Evolutionary conservation across 2,329 filamentous ascomycete genomes (phyloP).

Genomic region (Dendryphion nanum): DNA sequence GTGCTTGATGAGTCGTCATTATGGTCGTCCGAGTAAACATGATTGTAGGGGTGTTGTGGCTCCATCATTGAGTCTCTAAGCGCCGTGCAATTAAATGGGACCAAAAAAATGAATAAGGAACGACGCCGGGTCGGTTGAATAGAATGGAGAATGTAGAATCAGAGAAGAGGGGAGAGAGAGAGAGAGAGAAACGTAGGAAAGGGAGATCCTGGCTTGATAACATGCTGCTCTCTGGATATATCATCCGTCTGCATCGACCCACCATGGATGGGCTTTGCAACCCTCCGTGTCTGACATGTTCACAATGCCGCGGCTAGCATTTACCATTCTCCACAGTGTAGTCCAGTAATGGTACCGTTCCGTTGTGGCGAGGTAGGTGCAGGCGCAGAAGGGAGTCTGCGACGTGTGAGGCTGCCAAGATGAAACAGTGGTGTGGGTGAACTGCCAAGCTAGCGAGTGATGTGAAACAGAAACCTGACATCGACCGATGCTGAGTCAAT

Average conservation of each 20-base stretch:
- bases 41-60: constrained; percentile 29
- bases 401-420: constrained; percentile 17
- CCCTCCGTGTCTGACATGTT: too few relatives aligned
- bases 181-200: constrained; percentile 8
- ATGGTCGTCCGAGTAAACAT: constrained; percentile 21
- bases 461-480: constrained; percentile 1
- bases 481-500: too few relatives aligned
- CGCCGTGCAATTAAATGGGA: constrained; percentile 4
- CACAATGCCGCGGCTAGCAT: too few relatives aligned
- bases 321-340: too few relatives aligned
- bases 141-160: background rate
- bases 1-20: constrained; percentile 33
- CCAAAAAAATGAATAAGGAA: constrained; percentile 2
- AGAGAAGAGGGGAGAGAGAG: constrained; percentile 17
- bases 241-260: too few relatives aligned
- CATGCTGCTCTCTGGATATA: too few relatives aligned
- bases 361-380: too few relatives aligned
- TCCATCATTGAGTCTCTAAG: constrained; percentile 20
- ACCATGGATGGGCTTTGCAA: too few relatives aligned
- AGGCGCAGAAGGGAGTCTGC: too few relatives aligned
- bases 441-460: constrained; percentile 16
- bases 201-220: too few relatives aligned
- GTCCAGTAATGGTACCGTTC: too few relatives aligned
- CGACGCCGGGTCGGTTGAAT: background rate
- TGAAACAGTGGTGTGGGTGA: constrained; percentile 33